Evolutionary conservation across 1,139 yeast species (phyloP), one percentile per base, ranked within the genome.

Genomic region (Yueomyces sp.): DNA sequence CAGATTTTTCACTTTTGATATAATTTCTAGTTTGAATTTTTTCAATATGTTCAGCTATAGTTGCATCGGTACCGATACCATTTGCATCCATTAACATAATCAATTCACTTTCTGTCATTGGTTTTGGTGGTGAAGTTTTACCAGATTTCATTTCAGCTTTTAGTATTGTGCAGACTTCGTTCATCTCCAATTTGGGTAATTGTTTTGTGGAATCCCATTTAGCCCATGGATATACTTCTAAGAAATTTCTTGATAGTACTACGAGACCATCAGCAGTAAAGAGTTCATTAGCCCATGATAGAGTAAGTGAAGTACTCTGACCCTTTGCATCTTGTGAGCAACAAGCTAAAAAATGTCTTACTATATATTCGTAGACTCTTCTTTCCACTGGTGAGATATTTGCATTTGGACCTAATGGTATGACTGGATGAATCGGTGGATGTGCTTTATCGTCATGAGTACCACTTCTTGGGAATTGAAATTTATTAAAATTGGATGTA

Each of bases 41-140:
- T 47, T 83, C 89, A 36, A 93, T 91, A 61, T 93, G 99, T 38
- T 91, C 98, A 0, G 98, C 98, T 65, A 93, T 93, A 0, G 99
- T 93, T 1, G 99, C 98, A 66, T 93, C 99, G 0, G 99, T 93
- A 1, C 99, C 99, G 40, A 93, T 93, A 0, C 97, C 97, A 63
- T 93, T 93, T 4, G 78, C 85, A 65, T 93, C 98, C 99, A 93
- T 93, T 41, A 91, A 65, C 8, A 87, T 82, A 64, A 93, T 86
- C 35, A 93, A 69, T 55, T 91, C 98, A 0, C 96, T 73, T 62
- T 93, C 99, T 0, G 98, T 89, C 70, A 93, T 73, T 44, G 78
- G 81, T 36, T 67, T 66, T 0, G 98, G 98, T 0, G 96, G 78
- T 0, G 80, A 59, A 0, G 98, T 91, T 44, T 72, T 71, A 0